Percentiles rank a stretch among this genome's conserved stretches.
Evolutionary conservation across 2,329 filamentous ascomycete genomes (phyloP).

Genomic region (Alternaria metachromatica): DNA sequence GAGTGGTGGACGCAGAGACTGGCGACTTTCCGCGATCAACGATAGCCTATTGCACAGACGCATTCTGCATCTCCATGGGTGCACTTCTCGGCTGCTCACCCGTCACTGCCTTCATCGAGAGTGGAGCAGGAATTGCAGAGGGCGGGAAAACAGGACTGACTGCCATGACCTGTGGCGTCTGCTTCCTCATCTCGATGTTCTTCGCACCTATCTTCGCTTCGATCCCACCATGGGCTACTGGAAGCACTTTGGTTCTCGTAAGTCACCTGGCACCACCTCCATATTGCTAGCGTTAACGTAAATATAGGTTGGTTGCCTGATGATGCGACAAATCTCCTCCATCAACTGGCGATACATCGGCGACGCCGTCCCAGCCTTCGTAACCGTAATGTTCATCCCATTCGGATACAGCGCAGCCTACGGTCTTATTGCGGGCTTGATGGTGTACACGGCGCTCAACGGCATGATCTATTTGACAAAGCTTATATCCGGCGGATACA

Average conservation of each 20-base stretch:
- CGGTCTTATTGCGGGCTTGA: constrained; percentile 80
- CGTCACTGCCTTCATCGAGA: constrained; percentile 87
- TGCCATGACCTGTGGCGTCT: constrained; percentile 76
- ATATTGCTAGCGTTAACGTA: constrained; percentile 20
- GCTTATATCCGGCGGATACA: constrained; percentile 68
- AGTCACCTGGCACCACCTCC: constrained; percentile 6
- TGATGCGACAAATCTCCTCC: constrained; percentile 73
- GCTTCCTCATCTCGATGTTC: constrained; percentile 87
- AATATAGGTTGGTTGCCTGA: constrained; percentile 70
- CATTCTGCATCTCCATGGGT: constrained; percentile 80
- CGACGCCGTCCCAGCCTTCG: constrained; percentile 82
- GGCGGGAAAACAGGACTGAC: constrained; percentile 84
- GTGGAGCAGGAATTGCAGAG: constrained; percentile 85
- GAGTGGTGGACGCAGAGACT: constrained; percentile 78
- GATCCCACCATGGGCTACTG: constrained; percentile 88
- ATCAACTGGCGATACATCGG: constrained; percentile 90
- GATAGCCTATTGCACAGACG: constrained; percentile 83
- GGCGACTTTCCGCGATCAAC: constrained; percentile 88
- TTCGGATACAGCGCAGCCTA: constrained; percentile 90
- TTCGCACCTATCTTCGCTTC: constrained; percentile 91
- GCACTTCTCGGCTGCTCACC: constrained; percentile 79
- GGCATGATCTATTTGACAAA: constrained; percentile 72
- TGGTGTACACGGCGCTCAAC: constrained; percentile 79
- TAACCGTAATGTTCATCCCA: constrained; percentile 84
- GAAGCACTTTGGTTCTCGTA: constrained; percentile 81